Conservation (phyloP, 2,329 filamentous ascomycete genomes). For the Paecilomyces sp. region DNA sequence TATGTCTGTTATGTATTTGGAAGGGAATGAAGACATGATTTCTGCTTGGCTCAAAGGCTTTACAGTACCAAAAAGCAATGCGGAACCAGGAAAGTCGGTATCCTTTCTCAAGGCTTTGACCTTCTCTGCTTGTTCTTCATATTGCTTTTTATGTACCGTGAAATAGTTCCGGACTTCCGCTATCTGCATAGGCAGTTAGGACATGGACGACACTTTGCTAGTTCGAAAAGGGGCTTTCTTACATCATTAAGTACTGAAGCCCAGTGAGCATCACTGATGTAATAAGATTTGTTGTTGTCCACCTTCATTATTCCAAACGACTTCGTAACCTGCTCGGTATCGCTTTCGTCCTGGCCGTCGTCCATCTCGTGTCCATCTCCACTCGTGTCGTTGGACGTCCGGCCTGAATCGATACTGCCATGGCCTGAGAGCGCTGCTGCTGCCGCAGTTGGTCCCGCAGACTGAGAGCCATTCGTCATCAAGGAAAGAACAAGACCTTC, state of each 20-base stretch:
- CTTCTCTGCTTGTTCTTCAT: conserved; percentile 72
- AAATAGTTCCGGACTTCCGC: conserved; percentile 93
- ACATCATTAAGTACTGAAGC: conserved; percentile 67
- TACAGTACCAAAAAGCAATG: conserved; percentile 69
- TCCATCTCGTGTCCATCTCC: conserved; percentile 53
- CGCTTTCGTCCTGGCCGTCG: conserved; percentile 55
- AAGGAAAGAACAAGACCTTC: conserved; percentile 86
- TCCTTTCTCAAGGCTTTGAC: conserved; percentile 60
- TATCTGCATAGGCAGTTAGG: conserved; percentile 47
- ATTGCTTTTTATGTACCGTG: conserved; percentile 74
- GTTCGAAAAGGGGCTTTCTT: conserved; percentile 14
- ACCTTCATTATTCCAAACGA: conserved; percentile 79
- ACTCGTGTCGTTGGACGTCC: conserved; percentile 27
- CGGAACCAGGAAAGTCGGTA: conserved; percentile 55
- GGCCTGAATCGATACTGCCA: conserved; percentile 31
- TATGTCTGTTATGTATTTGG: conserved; percentile 74
- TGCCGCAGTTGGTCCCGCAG: conserved; percentile 53
- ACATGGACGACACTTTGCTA: neutral
- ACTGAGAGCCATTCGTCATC: conserved; percentile 79
- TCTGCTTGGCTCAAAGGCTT: conserved; percentile 66
- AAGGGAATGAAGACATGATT: conserved; percentile 70
- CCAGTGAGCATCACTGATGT: conserved; percentile 79
- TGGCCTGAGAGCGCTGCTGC: conserved; percentile 48
- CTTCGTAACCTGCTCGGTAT: conserved; percentile 62
- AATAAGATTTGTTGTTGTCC: conserved; percentile 70